Evolutionary conservation across 768 basidiomycete genomes (phyloP), one percentile per base, ranked within the genome.

Genomic region (Lyophyllum decastes): DNA sequence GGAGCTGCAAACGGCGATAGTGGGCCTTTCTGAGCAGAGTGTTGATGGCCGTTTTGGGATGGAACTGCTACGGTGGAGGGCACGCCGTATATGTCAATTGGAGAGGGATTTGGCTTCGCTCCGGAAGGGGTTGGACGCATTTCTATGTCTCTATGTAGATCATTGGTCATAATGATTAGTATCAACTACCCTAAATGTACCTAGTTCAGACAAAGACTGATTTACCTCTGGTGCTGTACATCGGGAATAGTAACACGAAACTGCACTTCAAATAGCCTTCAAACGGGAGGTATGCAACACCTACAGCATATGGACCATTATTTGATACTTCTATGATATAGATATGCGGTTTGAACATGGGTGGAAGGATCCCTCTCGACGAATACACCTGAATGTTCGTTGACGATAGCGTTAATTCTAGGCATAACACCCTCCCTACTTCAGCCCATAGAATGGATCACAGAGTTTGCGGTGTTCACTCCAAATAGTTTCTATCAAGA

Each of bases 81-180:
- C 55, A 2, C 19, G 38, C 21, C n/a, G 49, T 21, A 41, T 57
- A 8, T 50, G 40, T 35, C 16, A 50, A 25, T 49, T 57, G n/a
- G 38, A 57, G 22, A 16, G 51, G 21, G 55, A 57, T 24, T 44
- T 57, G 16, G 12, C 17, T n/a, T 27, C 49, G 24, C 49, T 57
- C 43, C 55, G 12, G 5, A 4, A 34, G 14, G 49, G 55, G 9
- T 44, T 43, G 5, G 30, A 57, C 30, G 21, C 19, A 1, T 51
- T 57, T 45, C 33, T 57, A 6, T 6, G 3, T 12, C 26, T 45
- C 10, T 51, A 48, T 45, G 40, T 57, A 17, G 30, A 57, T 34
- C 41, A 27, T 24, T 57, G 55, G 55, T 16, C 33, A 4, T 49
- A 19, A 9, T 21, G 4, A 19, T 26, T 30, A 7, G 19, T n/a